Percentiles rank a stretch among this genome's conserved stretches.
These are phyloP conservation scores for Erodium texanum DNA, from an alignment of 441 rosid species.

Conservation along the genomic window DNA sequence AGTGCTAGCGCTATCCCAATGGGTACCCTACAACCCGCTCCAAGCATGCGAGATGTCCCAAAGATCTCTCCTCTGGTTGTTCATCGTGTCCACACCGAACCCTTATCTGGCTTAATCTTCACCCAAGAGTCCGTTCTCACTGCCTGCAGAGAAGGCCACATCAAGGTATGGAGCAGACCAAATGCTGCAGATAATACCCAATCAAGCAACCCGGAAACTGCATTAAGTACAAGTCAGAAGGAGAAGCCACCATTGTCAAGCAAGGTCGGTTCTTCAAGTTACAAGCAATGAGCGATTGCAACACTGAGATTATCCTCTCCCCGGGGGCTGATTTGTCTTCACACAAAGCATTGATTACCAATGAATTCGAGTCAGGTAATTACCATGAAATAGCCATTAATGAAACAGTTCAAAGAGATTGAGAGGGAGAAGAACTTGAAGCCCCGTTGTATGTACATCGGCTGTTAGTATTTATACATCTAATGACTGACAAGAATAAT, in stretches of 20 bases:
- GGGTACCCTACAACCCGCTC: slow-evolving; percentile 83
- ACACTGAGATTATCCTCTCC: slow-evolving; percentile 9
- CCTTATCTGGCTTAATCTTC: slow-evolving; percentile 80
- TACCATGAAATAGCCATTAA: no score
- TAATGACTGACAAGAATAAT: no score
- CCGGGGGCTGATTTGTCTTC: background rate
- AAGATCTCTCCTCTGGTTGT: slow-evolving; percentile 78
- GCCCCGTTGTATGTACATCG: no score
- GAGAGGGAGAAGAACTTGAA: no score
- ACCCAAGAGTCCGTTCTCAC: slow-evolving; percentile 78
- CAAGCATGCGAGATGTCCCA: slow-evolving; percentile 80
- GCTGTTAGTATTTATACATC: no score
- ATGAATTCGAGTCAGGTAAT: no score
- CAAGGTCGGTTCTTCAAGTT: slow-evolving; percentile 45
- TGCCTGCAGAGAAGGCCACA: slow-evolving; percentile 81
- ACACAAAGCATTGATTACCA: no score
- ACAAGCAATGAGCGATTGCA: slow-evolving; percentile 44
- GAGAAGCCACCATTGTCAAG: slow-evolving; percentile 34
- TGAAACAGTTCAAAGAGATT: no score
- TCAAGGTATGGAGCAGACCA: slow-evolving; percentile 92
- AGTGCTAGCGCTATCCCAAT: slow-evolving; percentile 32
- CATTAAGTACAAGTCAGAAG: slow-evolving; percentile 30
- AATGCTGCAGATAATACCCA: slow-evolving; percentile 47
- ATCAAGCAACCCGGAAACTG: slow-evolving; percentile 41
- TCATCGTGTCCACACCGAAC: slow-evolving; percentile 84